Evolutionary conservation across 495 filamentous ascomycete species (phyloP).

Genomic region (Pseudotulostoma volvatum): DNA sequence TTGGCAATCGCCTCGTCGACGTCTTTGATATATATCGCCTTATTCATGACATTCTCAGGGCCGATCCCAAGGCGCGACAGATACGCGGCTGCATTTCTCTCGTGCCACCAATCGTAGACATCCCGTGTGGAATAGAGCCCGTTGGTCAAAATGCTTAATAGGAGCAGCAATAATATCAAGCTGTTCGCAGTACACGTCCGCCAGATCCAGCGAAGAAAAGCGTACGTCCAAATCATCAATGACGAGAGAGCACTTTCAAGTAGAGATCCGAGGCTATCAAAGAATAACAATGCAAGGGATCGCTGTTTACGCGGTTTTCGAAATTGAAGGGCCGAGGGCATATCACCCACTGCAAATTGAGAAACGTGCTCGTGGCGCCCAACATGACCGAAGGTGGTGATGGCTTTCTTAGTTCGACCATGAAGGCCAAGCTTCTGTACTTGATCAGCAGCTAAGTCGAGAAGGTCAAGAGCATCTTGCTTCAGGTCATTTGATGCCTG

Average conservation of each 20-base stretch:
- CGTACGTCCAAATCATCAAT: slow-evolving; percentile 57
- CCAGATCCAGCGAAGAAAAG: slow-evolving; percentile 43
- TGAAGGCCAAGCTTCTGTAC: slow-evolving; percentile 62
- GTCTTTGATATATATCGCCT: slow-evolving; percentile 68
- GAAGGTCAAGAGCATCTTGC: slow-evolving; percentile 69
- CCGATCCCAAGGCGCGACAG: slow-evolving; percentile 66
- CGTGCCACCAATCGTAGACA: slow-evolving; percentile 64
- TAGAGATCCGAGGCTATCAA: slow-evolving; percentile 51
- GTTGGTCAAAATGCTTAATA: slow-evolving; percentile 52
- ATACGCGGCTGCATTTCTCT: slow-evolving; percentile 61
- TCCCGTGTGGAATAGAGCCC: slow-evolving; percentile 50
- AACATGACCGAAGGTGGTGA: slow-evolving; percentile 76
- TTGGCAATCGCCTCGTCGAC: slow-evolving; percentile 51
- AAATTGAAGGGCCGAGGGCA: slow-evolving; percentile 21
- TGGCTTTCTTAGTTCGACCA: slow-evolving; percentile 76
- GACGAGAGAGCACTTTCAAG: slow-evolving; percentile 53
- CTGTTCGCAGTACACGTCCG: slow-evolving; percentile 58
- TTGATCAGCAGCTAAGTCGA: slow-evolving; percentile 74
- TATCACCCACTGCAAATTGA: slow-evolving; percentile 37
- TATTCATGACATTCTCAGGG: slow-evolving; percentile 65
- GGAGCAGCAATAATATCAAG: slow-evolving; percentile 51
- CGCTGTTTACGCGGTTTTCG: slow-evolving; percentile 48
- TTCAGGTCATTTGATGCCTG: slow-evolving; percentile 68
- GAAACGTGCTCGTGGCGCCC: slow-evolving; percentile 53
- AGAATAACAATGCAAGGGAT: slow-evolving; percentile 48